Percentiles rank a stretch among this genome's conserved stretches.
These are phyloP conservation scores for Myxozyma sirexii DNA, from an alignment of 805 yeast species.

Conservation along the genomic window DNA sequence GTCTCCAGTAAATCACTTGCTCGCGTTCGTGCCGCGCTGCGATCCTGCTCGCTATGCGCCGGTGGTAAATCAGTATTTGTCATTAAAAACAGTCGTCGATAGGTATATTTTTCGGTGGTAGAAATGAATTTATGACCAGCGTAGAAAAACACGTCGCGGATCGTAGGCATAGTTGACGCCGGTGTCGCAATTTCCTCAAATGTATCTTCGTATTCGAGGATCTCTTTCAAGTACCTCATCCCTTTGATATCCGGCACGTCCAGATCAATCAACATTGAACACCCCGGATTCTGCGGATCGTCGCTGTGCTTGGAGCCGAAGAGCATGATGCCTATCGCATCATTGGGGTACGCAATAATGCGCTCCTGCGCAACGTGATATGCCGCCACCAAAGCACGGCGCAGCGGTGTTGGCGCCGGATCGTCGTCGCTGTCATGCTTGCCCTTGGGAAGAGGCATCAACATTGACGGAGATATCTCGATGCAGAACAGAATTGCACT, in stretches of 20 bases:
- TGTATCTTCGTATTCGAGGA: conserved; percentile 35
- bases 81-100: conserved; percentile 65
- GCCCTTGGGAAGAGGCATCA: conserved; percentile 12
- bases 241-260: conserved; percentile 34
- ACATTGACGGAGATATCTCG: conserved; percentile 43
- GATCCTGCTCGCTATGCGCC: conserved; percentile 45
- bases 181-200: conserved; percentile 33
- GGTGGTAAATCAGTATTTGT: conserved; percentile 77
- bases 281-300: conserved; percentile 31
- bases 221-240: conserved; percentile 28
- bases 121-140: conserved; percentile 59
- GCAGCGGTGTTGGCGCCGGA: conserved; percentile 18
- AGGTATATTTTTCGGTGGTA: conserved; percentile 46
- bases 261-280: conserved; percentile 34
- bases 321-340: conserved; percentile 76
- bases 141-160: conserved; percentile 52
- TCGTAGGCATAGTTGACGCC: conserved; percentile 39
- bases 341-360: conserved; percentile 63
- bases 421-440: conserved; percentile 22
- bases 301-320: conserved; percentile 41
- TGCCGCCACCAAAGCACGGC: conserved; percentile 53
- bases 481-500: conserved; percentile 45
- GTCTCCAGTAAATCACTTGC: conserved; percentile 62
- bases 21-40: conserved; percentile 56
- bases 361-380: conserved; percentile 66